Conservation (phyloP, 768 basidiomycete genomes). For the Daedalea quercina region DNA sequence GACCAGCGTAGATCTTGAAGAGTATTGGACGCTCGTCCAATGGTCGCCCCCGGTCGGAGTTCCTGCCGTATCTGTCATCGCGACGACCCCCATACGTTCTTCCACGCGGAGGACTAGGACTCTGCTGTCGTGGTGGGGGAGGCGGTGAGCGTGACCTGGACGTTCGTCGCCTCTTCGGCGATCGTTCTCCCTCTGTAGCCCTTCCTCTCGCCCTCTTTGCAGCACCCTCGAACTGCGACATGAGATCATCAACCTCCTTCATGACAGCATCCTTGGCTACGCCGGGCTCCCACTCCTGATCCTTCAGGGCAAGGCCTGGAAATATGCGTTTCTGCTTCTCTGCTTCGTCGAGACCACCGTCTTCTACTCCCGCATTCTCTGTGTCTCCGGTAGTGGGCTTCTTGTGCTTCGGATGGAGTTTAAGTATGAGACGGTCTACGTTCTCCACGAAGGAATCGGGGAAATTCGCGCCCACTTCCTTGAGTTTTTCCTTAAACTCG, state of each 20-base stretch:
- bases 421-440: constrained; percentile 90
- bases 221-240: constrained; percentile 64
- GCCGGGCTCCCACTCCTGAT: constrained; percentile 59
- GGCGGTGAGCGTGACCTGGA: constrained; percentile 36
- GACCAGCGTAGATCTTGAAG: constrained; percentile 93
- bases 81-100: constrained; percentile 38
- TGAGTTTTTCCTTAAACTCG: constrained; percentile 78
- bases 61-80: constrained; percentile 34
- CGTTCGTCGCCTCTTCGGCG: constrained; percentile 56
- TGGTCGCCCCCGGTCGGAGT: constrained; percentile 29
- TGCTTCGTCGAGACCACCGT: constrained; percentile 43
- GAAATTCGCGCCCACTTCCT: constrained; percentile 74
- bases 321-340: constrained; percentile 84
- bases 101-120: constrained; percentile 56
- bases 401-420: constrained; percentile 94
- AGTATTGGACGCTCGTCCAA: constrained; percentile 81
- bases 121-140: constrained; percentile 39
- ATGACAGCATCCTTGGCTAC: constrained; percentile 74
- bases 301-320: constrained; percentile 80
- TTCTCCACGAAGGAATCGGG: constrained; percentile 88
- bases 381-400: constrained; percentile 33
- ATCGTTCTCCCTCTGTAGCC: constrained; percentile 28
- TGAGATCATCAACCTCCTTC: constrained; percentile 86
- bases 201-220: constrained; percentile 52
- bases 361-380: constrained; percentile 21